A percentile compares a stretch with the other conserved stretches of the same genome.
These are phyloP conservation scores for Theileria annulata DNA, from an alignment of 169 alveolate genomes.

Conservation along the genomic window DNA sequence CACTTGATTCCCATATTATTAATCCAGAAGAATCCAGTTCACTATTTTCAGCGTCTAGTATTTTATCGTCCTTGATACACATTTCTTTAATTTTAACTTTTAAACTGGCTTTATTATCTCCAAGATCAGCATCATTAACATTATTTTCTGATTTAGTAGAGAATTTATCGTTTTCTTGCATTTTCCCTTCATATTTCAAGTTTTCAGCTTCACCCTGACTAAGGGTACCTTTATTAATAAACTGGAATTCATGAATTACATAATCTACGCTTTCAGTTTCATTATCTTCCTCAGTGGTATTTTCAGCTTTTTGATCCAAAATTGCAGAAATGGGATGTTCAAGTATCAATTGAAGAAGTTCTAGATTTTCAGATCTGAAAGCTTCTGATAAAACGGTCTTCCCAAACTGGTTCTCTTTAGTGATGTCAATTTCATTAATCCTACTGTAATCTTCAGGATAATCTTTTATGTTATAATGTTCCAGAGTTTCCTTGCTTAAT, in stretches of 20 bases:
- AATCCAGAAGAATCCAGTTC: conserved; percentile 67
- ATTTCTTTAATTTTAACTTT: conserved; percentile 40
- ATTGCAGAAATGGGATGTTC: conserved; percentile 68
- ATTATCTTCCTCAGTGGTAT: neutral
- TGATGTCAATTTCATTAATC: conserved; percentile 46
- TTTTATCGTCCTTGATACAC: conserved; percentile 25
- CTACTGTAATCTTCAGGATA: conserved; percentile 17
- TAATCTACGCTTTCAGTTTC: neutral
- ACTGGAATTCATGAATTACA: conserved; percentile 5
- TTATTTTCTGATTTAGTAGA: neutral
- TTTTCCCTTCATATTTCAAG: neutral
- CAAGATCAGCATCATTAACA: conserved; percentile 14
- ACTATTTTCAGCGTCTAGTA: conserved; percentile 42
- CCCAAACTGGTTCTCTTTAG: conserved; percentile 55
- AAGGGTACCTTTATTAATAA: neutral
- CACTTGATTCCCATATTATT: conserved; percentile 74
- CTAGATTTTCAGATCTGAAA: conserved; percentile 63
- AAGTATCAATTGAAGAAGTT: conserved; percentile 67
- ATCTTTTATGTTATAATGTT: conserved; percentile 17
- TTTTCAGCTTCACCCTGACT: neutral
- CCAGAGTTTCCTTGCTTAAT: conserved; percentile 3
- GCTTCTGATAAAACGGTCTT: conserved; percentile 72
- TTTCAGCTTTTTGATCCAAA: conserved; percentile 19
- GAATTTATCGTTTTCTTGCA: neutral
- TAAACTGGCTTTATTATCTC: neutral